Conservation (phyloP, 495 filamentous ascomycete species). For the Lepraria neglecta region DNA sequence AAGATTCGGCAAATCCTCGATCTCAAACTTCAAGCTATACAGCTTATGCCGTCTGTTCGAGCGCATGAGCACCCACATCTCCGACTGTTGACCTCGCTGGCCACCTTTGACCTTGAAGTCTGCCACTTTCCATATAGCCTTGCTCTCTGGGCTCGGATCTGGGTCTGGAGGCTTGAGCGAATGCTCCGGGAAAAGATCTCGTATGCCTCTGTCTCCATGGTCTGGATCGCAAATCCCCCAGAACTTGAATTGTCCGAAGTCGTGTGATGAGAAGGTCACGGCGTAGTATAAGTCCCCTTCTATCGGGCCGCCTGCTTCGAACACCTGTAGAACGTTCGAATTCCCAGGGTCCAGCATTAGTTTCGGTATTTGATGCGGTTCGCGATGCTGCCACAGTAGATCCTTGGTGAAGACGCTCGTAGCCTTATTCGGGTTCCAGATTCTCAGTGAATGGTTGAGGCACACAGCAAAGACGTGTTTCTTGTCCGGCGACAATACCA, state of each 20-base stretch:
- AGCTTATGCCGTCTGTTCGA: constrained; percentile 52
- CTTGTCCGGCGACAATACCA: constrained; percentile 56
- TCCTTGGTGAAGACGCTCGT: constrained; percentile 66
- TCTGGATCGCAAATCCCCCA: constrained; percentile 69
- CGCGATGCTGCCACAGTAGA: constrained; percentile 49
- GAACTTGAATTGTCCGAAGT: constrained; percentile 90
- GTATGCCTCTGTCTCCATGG: constrained; percentile 54
- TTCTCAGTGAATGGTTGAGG: constrained; percentile 76
- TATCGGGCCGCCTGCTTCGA: constrained; percentile 49
- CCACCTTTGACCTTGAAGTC: constrained; percentile 66
- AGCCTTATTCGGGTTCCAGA: constrained; percentile 75
- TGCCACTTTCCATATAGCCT: constrained; percentile 78
- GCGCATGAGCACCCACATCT: constrained; percentile 85
- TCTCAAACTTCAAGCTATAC: constrained; percentile 55
- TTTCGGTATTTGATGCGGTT: constrained; percentile 51
- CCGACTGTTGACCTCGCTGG: constrained; percentile 41
- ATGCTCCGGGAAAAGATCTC: constrained; percentile 59
- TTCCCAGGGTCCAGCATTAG: constrained; percentile 73
- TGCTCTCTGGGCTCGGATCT: constrained; percentile 58
- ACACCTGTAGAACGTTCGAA: constrained; percentile 63
- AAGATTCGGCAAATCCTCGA: constrained; percentile 48
- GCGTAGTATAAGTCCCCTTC: constrained; percentile 62
- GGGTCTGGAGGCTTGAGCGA: constrained; percentile 61
- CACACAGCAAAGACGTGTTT: constrained; percentile 76
- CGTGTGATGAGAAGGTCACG: constrained; percentile 79